phyloP scores from a whole-genome alignment of 805 yeast species.

The Maudiozyma saulgeensis region DNA sequence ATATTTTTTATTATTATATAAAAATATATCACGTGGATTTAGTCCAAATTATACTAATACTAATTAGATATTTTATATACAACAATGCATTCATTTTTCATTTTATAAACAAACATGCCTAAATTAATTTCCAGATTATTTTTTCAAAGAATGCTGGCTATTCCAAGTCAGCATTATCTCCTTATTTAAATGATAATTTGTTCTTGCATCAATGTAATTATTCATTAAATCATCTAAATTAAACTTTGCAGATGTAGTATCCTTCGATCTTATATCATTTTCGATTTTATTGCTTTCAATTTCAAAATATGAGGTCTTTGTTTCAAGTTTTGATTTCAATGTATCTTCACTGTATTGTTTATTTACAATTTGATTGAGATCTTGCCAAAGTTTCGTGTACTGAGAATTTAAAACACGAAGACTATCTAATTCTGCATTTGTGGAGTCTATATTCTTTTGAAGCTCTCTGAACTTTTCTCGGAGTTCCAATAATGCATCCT shows the following conservation, averaged over 20 bases:
- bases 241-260: slow-evolving; percentile 12
- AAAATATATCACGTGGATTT: too few species aligned
- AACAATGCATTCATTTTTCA: neutral
- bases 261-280: slow-evolving; percentile 2
- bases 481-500: slow-evolving; percentile 13
- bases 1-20: too few species aligned
- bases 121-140: neutral
- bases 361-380: slow-evolving; percentile 29
- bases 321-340: slow-evolving; percentile 25
- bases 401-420: slow-evolving; percentile 23
- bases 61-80: neutral
- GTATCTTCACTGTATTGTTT: slow-evolving; percentile 32
- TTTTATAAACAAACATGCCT: too few species aligned
- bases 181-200: slow-evolving; percentile 35
- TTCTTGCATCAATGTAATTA: slow-evolving; percentile 34
- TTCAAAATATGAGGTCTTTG: slow-evolving; percentile 27
- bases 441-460: slow-evolving; percentile 18
- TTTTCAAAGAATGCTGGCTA: slow-evolving; percentile 14
- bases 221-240: slow-evolving; percentile 33
- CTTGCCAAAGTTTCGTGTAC: slow-evolving; percentile 31
- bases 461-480: slow-evolving; percentile 16
- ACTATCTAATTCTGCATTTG: slow-evolving; percentile 21
- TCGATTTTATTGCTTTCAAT: slow-evolving; percentile 13
- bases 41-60: too few species aligned
- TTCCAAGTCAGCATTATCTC: slow-evolving; percentile 41